Evolutionary conservation across 305 asterid genomes (phyloP).

Genomic region (Fraxinus dipetala): DNA sequence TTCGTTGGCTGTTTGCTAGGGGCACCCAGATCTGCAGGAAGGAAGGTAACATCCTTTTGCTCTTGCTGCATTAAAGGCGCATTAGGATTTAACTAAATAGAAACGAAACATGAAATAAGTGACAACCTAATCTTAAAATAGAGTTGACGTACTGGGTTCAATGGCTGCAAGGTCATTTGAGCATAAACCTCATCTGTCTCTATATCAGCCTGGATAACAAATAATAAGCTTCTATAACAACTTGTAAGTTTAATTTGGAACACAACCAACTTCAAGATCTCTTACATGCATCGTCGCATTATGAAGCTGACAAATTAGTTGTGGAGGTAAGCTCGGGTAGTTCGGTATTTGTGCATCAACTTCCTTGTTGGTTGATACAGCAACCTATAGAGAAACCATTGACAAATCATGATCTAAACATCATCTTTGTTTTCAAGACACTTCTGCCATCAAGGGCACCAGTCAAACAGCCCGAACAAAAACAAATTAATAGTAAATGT

Average conservation of each 20-base stretch:
- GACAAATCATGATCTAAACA: slow-evolving; percentile 3
- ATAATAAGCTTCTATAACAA: slow-evolving; percentile 18
- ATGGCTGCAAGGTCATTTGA: slow-evolving; percentile 67
- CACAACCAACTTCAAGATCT: not conserved
- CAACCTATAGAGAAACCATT: slow-evolving; percentile 38
- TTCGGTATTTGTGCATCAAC: slow-evolving; percentile 61
- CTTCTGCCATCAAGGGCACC: not conserved
- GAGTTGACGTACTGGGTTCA: slow-evolving; percentile 41
- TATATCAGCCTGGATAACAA: slow-evolving; percentile 50
- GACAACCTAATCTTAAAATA: not conserved
- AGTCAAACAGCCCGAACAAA: not conserved
- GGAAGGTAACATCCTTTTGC: slow-evolving; percentile 67
- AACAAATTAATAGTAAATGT: not conserved
- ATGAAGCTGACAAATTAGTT: slow-evolving; percentile 68
- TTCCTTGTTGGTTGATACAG: slow-evolving; percentile 65
- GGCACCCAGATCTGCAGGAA: slow-evolving; percentile 63
- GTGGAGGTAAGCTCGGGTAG: slow-evolving; percentile 60
- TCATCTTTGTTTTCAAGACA: not conserved
- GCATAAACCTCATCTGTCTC: slow-evolving; percentile 74
- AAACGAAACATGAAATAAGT: not conserved
- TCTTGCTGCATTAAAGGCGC: slow-evolving; percentile 48
- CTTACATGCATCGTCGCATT: slow-evolving; percentile 67
- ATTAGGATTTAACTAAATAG: not conserved
- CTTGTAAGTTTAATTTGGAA: not conserved
- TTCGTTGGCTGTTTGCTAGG: slow-evolving; percentile 71